Percentiles rank a stretch among this genome's conserved stretches.
Conservation (phyloP, 805 yeast genomes). For the Zygoascus bituminiphila region DNA sequence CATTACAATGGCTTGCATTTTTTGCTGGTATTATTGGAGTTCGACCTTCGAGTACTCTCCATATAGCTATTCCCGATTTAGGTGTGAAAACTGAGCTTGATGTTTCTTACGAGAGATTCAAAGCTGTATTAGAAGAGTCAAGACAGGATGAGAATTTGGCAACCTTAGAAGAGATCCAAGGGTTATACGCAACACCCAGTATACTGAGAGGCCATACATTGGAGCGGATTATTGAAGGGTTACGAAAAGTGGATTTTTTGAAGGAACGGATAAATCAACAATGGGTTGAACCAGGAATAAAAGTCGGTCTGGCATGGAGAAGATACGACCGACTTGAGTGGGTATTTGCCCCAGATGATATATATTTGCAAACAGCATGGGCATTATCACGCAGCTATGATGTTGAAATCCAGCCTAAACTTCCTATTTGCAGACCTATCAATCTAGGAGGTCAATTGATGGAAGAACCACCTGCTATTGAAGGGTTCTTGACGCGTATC, state of each 20-base stretch:
- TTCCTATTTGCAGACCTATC: conserved; percentile 23
- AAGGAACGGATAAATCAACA: conserved; percentile 9
- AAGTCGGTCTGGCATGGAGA: conserved; percentile 52
- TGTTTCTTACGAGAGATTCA: conserved; percentile 34
- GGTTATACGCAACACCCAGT: conserved; percentile 10
- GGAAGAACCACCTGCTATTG: conserved; percentile 64
- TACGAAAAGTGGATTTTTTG: conserved; percentile 21
- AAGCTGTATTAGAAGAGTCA: conserved; percentile 3
- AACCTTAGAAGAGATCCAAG: conserved; percentile 4
- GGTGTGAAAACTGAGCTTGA: conserved; percentile 38
- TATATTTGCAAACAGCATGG: conserved; percentile 37
- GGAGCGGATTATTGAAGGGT: conserved; percentile 30
- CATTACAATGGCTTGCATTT: conserved; percentile 59
- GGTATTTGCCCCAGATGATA: conserved; percentile 41
- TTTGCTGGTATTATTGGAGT: conserved; percentile 41
- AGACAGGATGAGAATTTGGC: conserved; percentile 5
- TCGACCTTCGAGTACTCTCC: conserved; percentile 23
- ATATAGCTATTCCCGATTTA: conserved; percentile 39
- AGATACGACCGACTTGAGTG: conserved; percentile 71
- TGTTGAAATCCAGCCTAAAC: conserved; percentile 49
- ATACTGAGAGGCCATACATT: conserved; percentile 27
- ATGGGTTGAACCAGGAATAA: conserved; percentile 10
- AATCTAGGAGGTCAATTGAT: conserved; percentile 19
- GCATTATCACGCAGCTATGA: conserved; percentile 39
- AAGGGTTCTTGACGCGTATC: conserved; percentile 65